Conservation (phyloP, 305 asterid species). For the Fraxinus albicans region DNA sequence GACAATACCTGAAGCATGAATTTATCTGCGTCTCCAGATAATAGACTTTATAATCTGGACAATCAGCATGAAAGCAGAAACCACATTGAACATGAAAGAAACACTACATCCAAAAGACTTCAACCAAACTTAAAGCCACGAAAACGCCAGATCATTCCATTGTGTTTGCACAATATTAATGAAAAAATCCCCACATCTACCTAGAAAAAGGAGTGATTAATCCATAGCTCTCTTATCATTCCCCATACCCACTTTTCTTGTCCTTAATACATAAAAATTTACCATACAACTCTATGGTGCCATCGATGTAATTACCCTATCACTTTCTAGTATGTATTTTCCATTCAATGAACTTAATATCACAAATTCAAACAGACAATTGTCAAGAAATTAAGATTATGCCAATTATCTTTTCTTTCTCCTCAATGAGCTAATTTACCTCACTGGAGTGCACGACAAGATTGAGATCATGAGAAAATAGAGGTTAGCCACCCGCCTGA, state of each 20-base stretch:
- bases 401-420: background rate
- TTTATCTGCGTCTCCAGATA: constrained; percentile 4
- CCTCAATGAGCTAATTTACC: constrained; percentile 43
- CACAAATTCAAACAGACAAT: background rate
- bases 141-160: background rate
- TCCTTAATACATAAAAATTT: background rate
- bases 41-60: background rate
- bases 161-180: background rate
- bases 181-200: background rate
- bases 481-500: constrained; percentile 99
- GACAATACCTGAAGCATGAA: background rate
- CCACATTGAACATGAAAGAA: background rate
- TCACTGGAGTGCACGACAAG: constrained; percentile 97
- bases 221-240: background rate
- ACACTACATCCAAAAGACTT: constrained; percentile 12
- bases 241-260: background rate
- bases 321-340: background rate
- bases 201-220: background rate
- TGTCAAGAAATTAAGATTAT: background rate
- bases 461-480: constrained; percentile 97
- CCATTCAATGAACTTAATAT: background rate
- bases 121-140: constrained; percentile 1
- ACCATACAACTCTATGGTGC: background rate
- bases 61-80: background rate
- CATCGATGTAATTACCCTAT: background rate